A percentile compares a stretch with the other conserved stretches of the same genome.
phyloP scores from a whole-genome alignment of 768 basidiomycete species.

The Guyanaporus albipodus region DNA sequence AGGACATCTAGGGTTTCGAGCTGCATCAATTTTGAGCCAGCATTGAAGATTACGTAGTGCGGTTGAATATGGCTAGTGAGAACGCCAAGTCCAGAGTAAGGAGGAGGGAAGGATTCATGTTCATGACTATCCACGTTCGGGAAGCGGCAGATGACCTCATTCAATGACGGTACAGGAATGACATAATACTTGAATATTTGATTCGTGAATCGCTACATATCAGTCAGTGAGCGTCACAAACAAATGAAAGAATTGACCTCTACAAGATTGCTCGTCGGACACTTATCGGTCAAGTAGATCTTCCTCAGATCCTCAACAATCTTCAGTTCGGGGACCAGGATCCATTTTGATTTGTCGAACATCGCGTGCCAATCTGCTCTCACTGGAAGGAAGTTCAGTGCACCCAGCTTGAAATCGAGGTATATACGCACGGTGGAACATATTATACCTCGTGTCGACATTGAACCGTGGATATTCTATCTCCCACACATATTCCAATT shows the following conservation, averaged over 20 bases:
- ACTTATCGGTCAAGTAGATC: background rate
- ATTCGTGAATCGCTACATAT: background rate
- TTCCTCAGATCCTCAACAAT: background rate
- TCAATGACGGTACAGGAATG: background rate
- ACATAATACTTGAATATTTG: background rate
- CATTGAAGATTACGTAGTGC: background rate
- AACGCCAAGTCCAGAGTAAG: background rate
- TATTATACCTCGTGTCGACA: background rate
- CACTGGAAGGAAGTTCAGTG: background rate
- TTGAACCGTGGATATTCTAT: background rate
- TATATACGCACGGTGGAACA: background rate
- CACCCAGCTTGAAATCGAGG: background rate
- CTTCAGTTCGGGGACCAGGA: background rate
- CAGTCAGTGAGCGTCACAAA: background rate
- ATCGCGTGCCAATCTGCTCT: background rate
- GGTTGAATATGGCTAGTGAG: background rate
- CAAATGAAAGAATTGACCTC: background rate
- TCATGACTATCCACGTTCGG: background rate
- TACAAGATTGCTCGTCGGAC: background rate
- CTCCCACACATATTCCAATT: slow-evolving; percentile 2
- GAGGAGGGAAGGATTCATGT: background rate
- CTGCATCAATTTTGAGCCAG: background rate
- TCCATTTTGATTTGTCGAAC: background rate
- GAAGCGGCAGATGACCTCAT: background rate
- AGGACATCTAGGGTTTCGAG: rapidly evolving